phyloP scores from a whole-genome alignment of 371 early-diverging fungal genomes.

The Lichtheimia ramosa region DNA sequence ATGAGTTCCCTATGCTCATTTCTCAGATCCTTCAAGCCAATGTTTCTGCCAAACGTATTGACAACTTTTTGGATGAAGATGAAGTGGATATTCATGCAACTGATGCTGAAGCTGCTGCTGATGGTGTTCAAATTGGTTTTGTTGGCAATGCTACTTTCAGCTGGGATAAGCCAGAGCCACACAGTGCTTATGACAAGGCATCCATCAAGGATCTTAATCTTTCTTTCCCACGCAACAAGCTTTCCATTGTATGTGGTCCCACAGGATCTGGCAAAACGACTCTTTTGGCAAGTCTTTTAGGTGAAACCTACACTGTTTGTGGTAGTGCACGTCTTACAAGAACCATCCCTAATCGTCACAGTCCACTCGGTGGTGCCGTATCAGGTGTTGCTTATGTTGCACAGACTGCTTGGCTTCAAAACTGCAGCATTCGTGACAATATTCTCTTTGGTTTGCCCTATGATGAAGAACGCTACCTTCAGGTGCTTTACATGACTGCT shows the following conservation, averaged over 20 bases:
- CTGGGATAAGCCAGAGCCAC: slow-evolving; percentile 34
- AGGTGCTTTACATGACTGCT: slow-evolving; percentile 70
- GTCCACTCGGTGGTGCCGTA: slow-evolving; percentile 33
- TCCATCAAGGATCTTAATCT: slow-evolving; percentile 58
- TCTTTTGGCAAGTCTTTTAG: slow-evolving; percentile 65
- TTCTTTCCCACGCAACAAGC: slow-evolving; percentile 58
- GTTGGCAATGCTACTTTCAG: slow-evolving; percentile 50
- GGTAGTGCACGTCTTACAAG: slow-evolving; percentile 54
- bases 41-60: slow-evolving; percentile 71
- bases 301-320: slow-evolving; percentile 48
- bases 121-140: slow-evolving; percentile 37
- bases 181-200: slow-evolving; percentile 18
- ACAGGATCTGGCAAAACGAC: slow-evolving; percentile 84
- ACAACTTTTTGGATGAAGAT: slow-evolving; percentile 63
- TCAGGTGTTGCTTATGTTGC: slow-evolving; percentile 75
- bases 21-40: slow-evolving; percentile 63
- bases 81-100: slow-evolving; percentile 51
- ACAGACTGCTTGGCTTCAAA: slow-evolving; percentile 84
- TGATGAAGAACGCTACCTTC: slow-evolving; percentile 62
- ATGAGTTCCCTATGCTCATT: slow-evolving; percentile 68
- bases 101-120: neutral
- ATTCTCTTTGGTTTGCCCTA: slow-evolving; percentile 79
- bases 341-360: slow-evolving; percentile 1
- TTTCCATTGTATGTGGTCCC: slow-evolving; percentile 78
- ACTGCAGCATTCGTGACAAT: slow-evolving; percentile 79